Conservation (phyloP, 208 protist species). For the Leishmania guyanensis region DNA sequence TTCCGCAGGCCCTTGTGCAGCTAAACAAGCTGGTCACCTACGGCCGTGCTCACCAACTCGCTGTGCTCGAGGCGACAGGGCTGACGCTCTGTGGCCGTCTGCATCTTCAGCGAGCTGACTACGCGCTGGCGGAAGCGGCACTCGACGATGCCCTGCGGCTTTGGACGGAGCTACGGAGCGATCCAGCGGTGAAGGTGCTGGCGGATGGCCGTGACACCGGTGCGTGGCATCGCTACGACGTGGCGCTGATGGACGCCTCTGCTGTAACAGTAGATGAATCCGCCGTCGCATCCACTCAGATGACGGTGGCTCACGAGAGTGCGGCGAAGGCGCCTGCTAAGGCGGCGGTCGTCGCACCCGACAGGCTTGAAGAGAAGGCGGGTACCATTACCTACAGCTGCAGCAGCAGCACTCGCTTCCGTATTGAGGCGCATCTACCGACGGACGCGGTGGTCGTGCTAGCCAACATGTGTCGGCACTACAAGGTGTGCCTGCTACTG, state of each 20-base stretch:
- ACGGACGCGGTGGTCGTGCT: conserved; percentile 53
- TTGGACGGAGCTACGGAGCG: conserved; percentile 37
- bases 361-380: neutral
- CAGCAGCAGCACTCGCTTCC: conserved; percentile 15
- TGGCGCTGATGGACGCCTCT: conserved; percentile 23
- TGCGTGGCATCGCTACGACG: neutral
- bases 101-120: conserved; percentile 77
- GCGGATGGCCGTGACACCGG: neutral
- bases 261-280: neutral
- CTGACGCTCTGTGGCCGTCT: conserved; percentile 75
- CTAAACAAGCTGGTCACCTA: conserved; percentile 57
- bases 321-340: neutral
- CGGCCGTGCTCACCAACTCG: conserved; percentile 34
- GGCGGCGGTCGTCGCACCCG: neutral
- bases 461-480: conserved; percentile 54
- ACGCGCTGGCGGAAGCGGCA: conserved; percentile 71
- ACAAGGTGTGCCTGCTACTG: conserved; percentile 69
- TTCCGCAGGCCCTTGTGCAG: conserved; percentile 64
- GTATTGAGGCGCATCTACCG: conserved; percentile 42
- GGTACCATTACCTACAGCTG: neutral
- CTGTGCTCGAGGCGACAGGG: conserved; percentile 67
- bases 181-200: conserved; percentile 26
- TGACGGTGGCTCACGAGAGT: neutral
- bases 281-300: neutral
- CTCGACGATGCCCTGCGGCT: conserved; percentile 53